Evolutionary conservation across 2,329 filamentous ascomycete species (phyloP).

Genomic region (Exophiala sideris): DNA sequence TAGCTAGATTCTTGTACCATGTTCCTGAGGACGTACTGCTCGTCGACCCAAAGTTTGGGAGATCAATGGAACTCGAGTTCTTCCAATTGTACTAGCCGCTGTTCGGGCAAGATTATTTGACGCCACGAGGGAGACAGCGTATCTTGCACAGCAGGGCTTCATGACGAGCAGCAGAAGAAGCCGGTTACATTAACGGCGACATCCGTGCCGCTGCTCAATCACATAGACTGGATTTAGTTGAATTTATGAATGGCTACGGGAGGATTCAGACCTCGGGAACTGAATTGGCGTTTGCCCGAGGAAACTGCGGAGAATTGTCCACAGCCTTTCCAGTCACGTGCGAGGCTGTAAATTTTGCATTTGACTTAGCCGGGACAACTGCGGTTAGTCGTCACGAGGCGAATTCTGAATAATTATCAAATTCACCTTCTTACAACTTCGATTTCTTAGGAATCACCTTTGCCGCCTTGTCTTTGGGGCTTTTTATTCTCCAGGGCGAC

Average conservation of each 20-base stretch:
- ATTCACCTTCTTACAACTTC: slow-evolving; percentile 2
- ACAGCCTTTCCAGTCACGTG: slow-evolving; percentile 2
- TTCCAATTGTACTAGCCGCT: slow-evolving; percentile 1
- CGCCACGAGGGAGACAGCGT: slow-evolving; percentile 22
- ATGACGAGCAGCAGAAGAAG: slow-evolving; percentile 16
- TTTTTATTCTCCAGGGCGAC: not conserved
- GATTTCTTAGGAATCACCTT: not conserved
- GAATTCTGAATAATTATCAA: slow-evolving; percentile 18
- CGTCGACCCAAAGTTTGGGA: slow-evolving; percentile 9
- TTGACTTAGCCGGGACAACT: not conserved
- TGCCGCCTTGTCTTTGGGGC: too few relatives aligned
- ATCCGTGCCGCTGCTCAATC: slow-evolving; percentile 2
- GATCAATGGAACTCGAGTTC: slow-evolving; percentile 10
- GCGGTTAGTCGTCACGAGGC: not conserved
- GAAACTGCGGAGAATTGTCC: not conserved
- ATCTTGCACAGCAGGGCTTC: slow-evolving; percentile 28
- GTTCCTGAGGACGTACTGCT: slow-evolving; percentile 7
- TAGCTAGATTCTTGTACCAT: not conserved
- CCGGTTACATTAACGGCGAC: not conserved
- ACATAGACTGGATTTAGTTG: not conserved
- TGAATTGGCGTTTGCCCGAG: not conserved
- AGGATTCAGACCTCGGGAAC: slow-evolving; percentile 7
- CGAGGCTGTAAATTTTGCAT: slow-evolving; percentile 7
- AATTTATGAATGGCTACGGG: not conserved
- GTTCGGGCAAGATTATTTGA: slow-evolving; percentile 11